Percentiles rank a stretch among this genome's conserved stretches.
phyloP scores from a whole-genome alignment of 2,329 filamentous ascomycete genomes.

The Sphaerostilbella broomeana region DNA sequence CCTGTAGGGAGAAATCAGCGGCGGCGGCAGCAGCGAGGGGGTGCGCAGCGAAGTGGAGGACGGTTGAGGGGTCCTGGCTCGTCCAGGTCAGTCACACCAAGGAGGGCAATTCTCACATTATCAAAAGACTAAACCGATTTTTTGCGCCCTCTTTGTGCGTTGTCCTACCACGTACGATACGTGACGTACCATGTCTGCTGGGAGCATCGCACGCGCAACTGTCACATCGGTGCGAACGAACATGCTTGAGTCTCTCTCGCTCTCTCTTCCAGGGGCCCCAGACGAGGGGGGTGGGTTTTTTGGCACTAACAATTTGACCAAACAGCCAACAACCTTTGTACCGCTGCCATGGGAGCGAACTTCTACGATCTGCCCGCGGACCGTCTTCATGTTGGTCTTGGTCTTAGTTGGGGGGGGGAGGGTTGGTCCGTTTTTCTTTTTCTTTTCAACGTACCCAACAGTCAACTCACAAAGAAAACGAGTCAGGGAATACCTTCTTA shows the following conservation, averaged over 20 bases:
- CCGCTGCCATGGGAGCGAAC: conserved; percentile 5
- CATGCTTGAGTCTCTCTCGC: not conserved
- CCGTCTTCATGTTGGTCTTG: too few relatives aligned
- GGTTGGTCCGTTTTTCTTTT: too few relatives aligned
- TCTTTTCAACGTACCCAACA: too few relatives aligned
- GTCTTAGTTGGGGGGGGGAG: conserved; percentile 9
- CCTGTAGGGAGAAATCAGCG: conserved; percentile 11
- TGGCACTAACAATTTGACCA: conserved; percentile 5
- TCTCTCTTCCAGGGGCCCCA: not conserved
- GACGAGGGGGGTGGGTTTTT: not conserved
- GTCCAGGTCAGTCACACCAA: too few relatives aligned
- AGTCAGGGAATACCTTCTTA: too few relatives aligned
- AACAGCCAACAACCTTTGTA: not conserved
- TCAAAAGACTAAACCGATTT: too few relatives aligned
- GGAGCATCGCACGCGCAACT: conserved; percentile 2
- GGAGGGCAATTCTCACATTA: not conserved
- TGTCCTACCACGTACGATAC: too few relatives aligned
- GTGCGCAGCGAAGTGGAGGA: not conserved
- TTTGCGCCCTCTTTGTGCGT: too few relatives aligned
- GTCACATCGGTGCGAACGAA: conserved; percentile 3
- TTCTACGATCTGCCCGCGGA: conserved; percentile 10
- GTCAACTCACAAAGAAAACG: too few relatives aligned
- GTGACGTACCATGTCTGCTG: not conserved
- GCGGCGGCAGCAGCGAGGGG: not conserved
- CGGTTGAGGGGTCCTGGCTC: conserved; percentile 1